Conservation (phyloP, 2,329 filamentous ascomycete species). For the Diaporthe nobilis region DNA sequence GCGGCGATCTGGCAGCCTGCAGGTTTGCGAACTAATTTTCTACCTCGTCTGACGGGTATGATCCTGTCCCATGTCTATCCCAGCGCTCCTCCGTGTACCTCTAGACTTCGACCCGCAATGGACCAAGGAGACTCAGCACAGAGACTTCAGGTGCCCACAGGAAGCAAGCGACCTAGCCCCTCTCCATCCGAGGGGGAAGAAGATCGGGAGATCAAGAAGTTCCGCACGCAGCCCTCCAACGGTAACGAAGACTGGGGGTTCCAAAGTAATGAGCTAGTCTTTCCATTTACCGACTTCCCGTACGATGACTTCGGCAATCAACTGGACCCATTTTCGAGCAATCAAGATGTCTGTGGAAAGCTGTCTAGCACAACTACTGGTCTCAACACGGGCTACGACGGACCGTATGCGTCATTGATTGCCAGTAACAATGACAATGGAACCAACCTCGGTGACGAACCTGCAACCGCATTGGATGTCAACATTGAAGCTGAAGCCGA, state of each 20-base stretch:
- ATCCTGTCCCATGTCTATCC: too few relatives aligned
- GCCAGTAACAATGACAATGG: background rate
- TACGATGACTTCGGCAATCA: too few relatives aligned
- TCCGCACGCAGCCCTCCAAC: background rate
- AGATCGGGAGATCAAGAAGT: background rate
- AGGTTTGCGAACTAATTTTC: background rate
- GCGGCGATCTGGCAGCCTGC: background rate
- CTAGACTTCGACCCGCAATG: background rate
- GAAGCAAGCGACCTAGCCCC: slow-evolving; percentile 6
- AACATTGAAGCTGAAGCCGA: background rate
- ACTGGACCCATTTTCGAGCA: background rate
- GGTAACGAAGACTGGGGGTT: accelerated
- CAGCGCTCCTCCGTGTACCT: background rate
- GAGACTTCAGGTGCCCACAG: background rate
- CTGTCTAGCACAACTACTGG: background rate
- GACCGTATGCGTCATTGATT: background rate
- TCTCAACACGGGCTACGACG: background rate
- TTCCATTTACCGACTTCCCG: too few relatives aligned
- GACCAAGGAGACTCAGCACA: background rate
- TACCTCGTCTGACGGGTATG: background rate
- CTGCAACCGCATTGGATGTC: background rate
- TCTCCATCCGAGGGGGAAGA: background rate
- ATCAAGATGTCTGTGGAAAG: background rate
- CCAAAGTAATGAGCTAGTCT: background rate
- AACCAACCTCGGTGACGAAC: background rate